These are phyloP conservation scores for Metschnikowia reukaufii DNA, from an alignment of 805 yeast genomes.

Conservation along the genomic window DNA sequence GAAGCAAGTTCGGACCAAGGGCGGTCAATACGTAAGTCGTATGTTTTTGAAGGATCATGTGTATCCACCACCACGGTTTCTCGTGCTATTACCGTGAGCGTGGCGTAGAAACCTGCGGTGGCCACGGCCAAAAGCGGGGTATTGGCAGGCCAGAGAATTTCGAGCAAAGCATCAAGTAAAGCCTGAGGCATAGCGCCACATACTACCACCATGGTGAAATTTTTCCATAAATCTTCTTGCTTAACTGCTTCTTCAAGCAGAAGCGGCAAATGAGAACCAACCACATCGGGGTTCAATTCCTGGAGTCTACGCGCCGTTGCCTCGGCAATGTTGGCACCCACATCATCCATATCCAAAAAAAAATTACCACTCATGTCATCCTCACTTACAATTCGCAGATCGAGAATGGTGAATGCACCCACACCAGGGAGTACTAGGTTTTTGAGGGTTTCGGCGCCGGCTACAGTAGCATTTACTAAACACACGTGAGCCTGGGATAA, in stretches of 20 bases:
- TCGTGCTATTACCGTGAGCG: constrained; percentile 48
- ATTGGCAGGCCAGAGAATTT: constrained; percentile 39
- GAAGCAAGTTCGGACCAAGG: constrained; percentile 71
- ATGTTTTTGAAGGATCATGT: constrained; percentile 59
- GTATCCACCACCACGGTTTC: constrained; percentile 75
- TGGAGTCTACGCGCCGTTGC: constrained; percentile 42
- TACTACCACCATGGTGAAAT: constrained; percentile 51
- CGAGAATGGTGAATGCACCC: constrained; percentile 64
- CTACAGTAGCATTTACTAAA: constrained; percentile 54
- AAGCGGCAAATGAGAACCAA: constrained; percentile 30
- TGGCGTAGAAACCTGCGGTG: constrained; percentile 66
- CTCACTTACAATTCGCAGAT: constrained; percentile 38
- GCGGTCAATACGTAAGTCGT: constrained; percentile 62
- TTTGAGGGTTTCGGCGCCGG: constrained; percentile 70
- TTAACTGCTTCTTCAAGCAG: constrained; percentile 15
- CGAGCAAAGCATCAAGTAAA: constrained; percentile 29
- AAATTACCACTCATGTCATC: constrained; percentile 60
- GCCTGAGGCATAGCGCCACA: constrained; percentile 27
- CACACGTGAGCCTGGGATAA: constrained; percentile 61
- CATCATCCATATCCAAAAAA: constrained; percentile 48
- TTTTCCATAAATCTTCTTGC: constrained; percentile 40
- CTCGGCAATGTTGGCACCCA: constrained; percentile 43
- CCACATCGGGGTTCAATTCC: constrained; percentile 63
- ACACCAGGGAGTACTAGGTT: constrained; percentile 75
- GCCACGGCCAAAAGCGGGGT: constrained; percentile 57